Conservation (phyloP, 805 yeast genomes). For the Groenewaldozyma tartarivorans region DNA sequence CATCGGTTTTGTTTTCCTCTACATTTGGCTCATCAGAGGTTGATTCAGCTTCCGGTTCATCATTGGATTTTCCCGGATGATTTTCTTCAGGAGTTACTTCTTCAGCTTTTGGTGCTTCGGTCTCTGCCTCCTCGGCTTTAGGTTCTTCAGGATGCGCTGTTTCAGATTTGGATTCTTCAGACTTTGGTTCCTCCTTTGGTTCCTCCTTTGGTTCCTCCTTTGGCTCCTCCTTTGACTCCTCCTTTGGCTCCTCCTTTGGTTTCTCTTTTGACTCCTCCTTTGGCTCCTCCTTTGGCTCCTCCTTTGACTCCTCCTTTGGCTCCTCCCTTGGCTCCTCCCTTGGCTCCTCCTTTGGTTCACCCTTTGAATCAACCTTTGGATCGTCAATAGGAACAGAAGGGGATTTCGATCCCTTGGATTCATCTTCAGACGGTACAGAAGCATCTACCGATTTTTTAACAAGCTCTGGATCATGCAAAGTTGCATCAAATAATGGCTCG, state of each 20-base stretch:
- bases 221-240: neutral
- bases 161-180: slow-evolving; percentile 4
- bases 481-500: slow-evolving; percentile 42
- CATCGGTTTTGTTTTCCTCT: neutral
- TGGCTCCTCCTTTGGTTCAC: slow-evolving; percentile 7
- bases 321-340: slow-evolving; percentile 1
- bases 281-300: neutral
- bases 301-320: slow-evolving; percentile 12
- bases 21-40: neutral
- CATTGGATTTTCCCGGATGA: neutral
- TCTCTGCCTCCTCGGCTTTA: slow-evolving; percentile 1
- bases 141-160: slow-evolving; percentile 1
- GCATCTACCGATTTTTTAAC: slow-evolving; percentile 15
- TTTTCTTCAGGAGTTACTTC: slow-evolving; percentile 4
- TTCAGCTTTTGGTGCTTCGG: slow-evolving; percentile 7
- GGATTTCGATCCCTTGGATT: slow-evolving; percentile 13
- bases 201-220: slow-evolving; percentile 4
- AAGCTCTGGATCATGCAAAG: slow-evolving; percentile 41
- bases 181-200: slow-evolving; percentile 5
- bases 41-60: neutral
- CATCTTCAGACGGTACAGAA: slow-evolving; percentile 11
- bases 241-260: neutral
- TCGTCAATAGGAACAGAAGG: slow-evolving; percentile 1
- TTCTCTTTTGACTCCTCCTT: slow-evolving; percentile 1
- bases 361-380: slow-evolving; percentile 2